A percentile compares a stretch with the other conserved stretches of the same genome.
phyloP scores from a whole-genome alignment of 2,329 filamentous ascomycete species.

The Teratosphaeria nubilosa region DNA sequence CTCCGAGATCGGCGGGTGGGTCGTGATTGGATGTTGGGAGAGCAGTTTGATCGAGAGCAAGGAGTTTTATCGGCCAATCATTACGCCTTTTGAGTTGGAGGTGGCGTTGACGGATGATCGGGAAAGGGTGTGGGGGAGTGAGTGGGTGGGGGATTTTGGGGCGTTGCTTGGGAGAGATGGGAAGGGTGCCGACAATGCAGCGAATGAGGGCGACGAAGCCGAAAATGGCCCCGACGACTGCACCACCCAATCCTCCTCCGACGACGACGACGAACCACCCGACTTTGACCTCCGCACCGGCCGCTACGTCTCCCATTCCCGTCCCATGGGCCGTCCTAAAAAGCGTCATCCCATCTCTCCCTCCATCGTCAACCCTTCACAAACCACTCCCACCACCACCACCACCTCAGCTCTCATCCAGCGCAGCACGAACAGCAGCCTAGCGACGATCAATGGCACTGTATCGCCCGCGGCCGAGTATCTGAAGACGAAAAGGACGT shows the following conservation, averaged over 20 bases:
- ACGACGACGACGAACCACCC: slow-evolving; percentile 50
- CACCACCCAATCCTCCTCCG: slow-evolving; percentile 54
- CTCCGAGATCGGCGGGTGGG: slow-evolving; percentile 89
- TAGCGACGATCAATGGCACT: slow-evolving; percentile 65
- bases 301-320: slow-evolving; percentile 65
- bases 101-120: slow-evolving; percentile 66
- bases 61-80: slow-evolving; percentile 76
- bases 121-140: slow-evolving; percentile 71
- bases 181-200: background rate
- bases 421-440: slow-evolving; percentile 59
- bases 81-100: slow-evolving; percentile 89
- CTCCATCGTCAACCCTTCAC: too few species aligned
- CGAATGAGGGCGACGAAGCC: slow-evolving; percentile 27
- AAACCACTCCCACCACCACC: too few species aligned
- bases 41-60: slow-evolving; percentile 83
- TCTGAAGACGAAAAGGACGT: slow-evolving; percentile 70
- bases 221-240: slow-evolving; percentile 29
- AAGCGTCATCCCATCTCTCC: background rate
- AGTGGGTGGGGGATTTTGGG: slow-evolving; percentile 83
- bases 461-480: slow-evolving; percentile 89
- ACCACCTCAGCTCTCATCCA: slow-evolving; percentile 48
- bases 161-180: slow-evolving; percentile 43
- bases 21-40: slow-evolving; percentile 97
- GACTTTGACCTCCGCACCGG: slow-evolving; percentile 90
- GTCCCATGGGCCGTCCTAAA: slow-evolving; percentile 50